Evolutionary conservation across 768 basidiomycete genomes (phyloP).

Genomic region (Dictyophora rubrovolvata): DNA sequence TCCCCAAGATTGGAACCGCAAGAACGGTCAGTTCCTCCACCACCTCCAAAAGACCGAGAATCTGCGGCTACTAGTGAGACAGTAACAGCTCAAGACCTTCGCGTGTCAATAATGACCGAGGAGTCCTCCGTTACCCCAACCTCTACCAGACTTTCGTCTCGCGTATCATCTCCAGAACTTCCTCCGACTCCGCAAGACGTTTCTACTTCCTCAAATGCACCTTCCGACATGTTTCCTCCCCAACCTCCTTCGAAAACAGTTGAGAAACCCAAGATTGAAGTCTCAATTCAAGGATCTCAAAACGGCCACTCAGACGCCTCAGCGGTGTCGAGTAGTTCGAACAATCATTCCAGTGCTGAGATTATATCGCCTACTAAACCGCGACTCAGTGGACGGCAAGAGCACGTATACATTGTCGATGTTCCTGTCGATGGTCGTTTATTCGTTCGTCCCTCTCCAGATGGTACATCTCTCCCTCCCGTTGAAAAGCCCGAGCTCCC

Average conservation of each 20-base stretch:
- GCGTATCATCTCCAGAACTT: background rate
- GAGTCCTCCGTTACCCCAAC: background rate
- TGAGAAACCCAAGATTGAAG: too few species aligned
- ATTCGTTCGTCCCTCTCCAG: constrained; percentile 1
- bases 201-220: background rate
- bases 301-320: background rate
- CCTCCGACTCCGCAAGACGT: background rate
- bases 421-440: constrained; percentile 5
- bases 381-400: background rate
- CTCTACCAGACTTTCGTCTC: background rate
- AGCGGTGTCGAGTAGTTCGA: background rate
- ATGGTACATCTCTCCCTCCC: constrained; percentile 1
- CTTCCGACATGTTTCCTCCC: background rate
- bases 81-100: background rate
- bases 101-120: background rate
- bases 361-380: background rate
- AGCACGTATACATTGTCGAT: constrained; percentile 4
- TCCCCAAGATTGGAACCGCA: background rate
- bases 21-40: background rate
- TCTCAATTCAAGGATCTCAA: background rate
- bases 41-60: background rate
- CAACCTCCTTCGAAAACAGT: background rate
- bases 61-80: background rate
- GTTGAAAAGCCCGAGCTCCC: constrained; percentile 9
- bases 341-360: background rate